Percentiles rank a stretch among this genome's conserved stretches.
phyloP scores from a whole-genome alignment of 768 basidiomycete species.

The Gymnopilus dilepis region DNA sequence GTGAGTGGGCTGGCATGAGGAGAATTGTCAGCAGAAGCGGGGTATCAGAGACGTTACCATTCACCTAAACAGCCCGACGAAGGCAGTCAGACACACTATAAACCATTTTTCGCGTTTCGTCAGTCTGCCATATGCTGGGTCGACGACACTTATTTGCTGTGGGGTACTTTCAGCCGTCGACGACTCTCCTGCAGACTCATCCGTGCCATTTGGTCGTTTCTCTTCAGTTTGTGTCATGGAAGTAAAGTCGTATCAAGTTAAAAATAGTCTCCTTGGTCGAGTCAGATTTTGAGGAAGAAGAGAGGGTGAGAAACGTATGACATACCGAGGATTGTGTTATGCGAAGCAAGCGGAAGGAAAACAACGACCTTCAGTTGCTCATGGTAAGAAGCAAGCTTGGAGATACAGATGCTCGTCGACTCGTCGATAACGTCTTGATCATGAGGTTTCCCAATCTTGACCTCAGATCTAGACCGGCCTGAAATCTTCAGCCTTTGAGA shows the following conservation, averaged over 20 bases:
- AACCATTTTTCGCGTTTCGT: slow-evolving; percentile 67
- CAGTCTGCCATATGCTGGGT: slow-evolving; percentile 42
- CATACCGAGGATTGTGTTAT: too few species aligned
- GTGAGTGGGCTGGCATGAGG: slow-evolving; percentile 59
- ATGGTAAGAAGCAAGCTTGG: too few species aligned
- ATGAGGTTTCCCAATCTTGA: too few species aligned
- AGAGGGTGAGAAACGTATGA: slow-evolving; percentile 1
- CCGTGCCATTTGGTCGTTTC: background rate
- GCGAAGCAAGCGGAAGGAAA: too few species aligned
- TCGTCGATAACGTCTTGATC: too few species aligned
- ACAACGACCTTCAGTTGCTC: too few species aligned
- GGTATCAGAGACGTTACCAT: background rate
- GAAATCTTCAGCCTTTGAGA: too few species aligned
- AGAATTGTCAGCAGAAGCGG: too few species aligned
- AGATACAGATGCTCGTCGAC: too few species aligned
- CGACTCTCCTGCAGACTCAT: background rate
- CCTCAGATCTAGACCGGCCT: too few species aligned
- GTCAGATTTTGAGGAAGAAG: background rate
- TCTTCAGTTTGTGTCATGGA: slow-evolving; percentile 2
- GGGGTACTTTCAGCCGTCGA: background rate
- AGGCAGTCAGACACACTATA: slow-evolving; percentile 61
- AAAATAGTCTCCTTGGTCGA: background rate
- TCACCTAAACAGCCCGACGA: slow-evolving; percentile 70
- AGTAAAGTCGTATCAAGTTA: background rate
- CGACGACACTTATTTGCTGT: background rate